Evolutionary conservation across 495 filamentous ascomycete genomes (phyloP).

Genomic region (Podospora pseudocomata): DNA sequence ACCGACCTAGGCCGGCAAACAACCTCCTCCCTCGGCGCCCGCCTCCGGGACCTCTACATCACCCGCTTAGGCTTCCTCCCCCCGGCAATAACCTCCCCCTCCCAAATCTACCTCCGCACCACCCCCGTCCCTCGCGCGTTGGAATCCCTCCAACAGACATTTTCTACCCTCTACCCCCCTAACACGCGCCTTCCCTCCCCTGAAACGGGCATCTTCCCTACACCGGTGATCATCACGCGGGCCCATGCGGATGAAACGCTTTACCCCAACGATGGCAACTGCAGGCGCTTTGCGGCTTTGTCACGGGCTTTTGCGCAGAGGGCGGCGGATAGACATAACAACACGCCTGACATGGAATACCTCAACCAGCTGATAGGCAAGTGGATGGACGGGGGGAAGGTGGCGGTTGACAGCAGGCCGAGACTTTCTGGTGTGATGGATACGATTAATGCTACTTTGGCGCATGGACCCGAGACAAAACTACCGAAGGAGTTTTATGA

Average conservation of each 20-base stretch:
- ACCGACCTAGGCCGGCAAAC: constrained; percentile 84
- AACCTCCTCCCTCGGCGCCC: constrained; percentile 73
- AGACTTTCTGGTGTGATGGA: constrained; percentile 89
- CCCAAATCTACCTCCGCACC: constrained; percentile 78
- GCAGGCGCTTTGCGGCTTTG: constrained; percentile 78
- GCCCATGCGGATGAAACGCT: constrained; percentile 80
- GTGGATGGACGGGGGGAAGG: constrained; percentile 71
- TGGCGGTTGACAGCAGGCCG: constrained; percentile 81
- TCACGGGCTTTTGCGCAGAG: constrained; percentile 76
- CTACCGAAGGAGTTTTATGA: constrained; percentile 90
- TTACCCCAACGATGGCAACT: constrained; percentile 85
- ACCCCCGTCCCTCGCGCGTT: constrained; percentile 82
- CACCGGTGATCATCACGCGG: constrained; percentile 71
- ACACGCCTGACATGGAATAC: constrained; percentile 77
- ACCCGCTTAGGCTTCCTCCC: constrained; percentile 86
- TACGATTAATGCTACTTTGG: constrained; percentile 81
- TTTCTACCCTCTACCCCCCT: constrained; percentile 82
- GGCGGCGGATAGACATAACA: constrained; percentile 78
- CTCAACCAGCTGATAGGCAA: constrained; percentile 71
- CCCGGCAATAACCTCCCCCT: constrained; percentile 51
- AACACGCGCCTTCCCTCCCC: constrained; percentile 49
- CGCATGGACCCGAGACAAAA: constrained; percentile 73
- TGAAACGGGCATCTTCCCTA: constrained; percentile 49
- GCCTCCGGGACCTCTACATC: constrained; percentile 80
- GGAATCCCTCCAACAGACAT: constrained; percentile 85